These are phyloP conservation scores for Verruconis gallopava DNA, from an alignment of 2,329 filamentous ascomycete species.

Conservation along the genomic window DNA sequence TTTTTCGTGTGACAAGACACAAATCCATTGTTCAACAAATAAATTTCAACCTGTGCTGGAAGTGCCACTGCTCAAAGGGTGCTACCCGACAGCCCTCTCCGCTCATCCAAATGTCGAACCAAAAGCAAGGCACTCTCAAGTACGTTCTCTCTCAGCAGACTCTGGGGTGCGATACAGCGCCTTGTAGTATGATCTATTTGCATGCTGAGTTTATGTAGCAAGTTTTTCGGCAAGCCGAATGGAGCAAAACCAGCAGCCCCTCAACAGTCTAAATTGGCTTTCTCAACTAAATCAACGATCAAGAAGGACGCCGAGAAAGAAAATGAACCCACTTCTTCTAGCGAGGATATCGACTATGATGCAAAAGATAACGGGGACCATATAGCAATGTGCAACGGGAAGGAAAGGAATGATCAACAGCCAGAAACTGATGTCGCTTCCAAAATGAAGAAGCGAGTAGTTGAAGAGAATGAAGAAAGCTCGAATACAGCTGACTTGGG, in stretches of 20 bases:
- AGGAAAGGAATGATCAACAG: neutral
- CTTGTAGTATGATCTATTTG: conserved; percentile 11
- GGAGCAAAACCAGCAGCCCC: conserved; percentile 46
- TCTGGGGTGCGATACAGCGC: conserved; percentile 48
- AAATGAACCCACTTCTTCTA: conserved; percentile 1
- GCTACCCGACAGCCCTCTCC: neutral
- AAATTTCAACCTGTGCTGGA: too few species aligned
- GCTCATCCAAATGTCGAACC: neutral
- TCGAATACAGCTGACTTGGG: neutral
- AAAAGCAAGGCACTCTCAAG: conserved; percentile 77
- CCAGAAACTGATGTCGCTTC: neutral
- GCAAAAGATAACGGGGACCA: neutral
- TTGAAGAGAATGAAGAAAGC: neutral
- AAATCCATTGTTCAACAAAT: too few species aligned
- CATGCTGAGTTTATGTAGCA: conserved; percentile 39
- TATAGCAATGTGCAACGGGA: neutral
- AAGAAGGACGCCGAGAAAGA: conserved; percentile 7
- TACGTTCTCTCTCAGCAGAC: conserved; percentile 71
- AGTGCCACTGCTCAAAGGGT: too few species aligned
- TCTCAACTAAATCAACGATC: conserved; percentile 38
- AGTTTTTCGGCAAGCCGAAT: conserved; percentile 65
- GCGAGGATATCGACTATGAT: neutral
- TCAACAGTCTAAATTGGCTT: conserved; percentile 69
- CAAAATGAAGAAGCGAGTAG: conserved; percentile 3
- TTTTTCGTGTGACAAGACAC: too few species aligned